Evolutionary conservation across 2,329 filamentous ascomycete species (phyloP), one percentile per base, ranked within the genome.

Genomic region (Paraphaeosphaeria sporulosa): DNA sequence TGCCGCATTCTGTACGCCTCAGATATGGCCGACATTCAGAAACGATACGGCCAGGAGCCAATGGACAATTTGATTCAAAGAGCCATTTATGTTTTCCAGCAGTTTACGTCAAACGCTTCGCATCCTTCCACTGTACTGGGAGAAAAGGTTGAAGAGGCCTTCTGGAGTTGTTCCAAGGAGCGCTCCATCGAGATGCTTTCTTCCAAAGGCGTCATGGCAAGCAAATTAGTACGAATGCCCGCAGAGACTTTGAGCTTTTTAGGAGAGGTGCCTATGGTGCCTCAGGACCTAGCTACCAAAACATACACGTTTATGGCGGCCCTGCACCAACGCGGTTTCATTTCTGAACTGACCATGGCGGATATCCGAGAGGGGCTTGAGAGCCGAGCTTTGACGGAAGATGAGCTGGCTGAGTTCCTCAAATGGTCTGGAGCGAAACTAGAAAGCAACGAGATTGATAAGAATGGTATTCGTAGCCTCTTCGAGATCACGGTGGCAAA

Each of bases 81-180:
- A 74, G 92, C 93, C 15, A 81, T 93, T 19, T 94, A 97, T 73
- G 89, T 90, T 3, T 85, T 95, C 61, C 91, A 92, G 67, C 94
- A 95, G 19, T 99, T 95, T 74, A 92, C 91, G 0, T 96, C 95
- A 67, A 86, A 85, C 40, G 92, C 97, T 71, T 97, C 95, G 1
- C 98, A 96, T 0, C 95, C 95, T 1, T 96, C 91, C 63, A 86
- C 86, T 0, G 86, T 91, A 61, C 91, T 98, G 21, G 92, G 93
- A 0, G 88, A 93, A 71, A 90, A 92, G 62, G 92, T 99, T 55
- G 94, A 97, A 72, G 92, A 97, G 78, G 92, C 93, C 0, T 99
- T 99, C 75, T 99, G 95, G 95, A 96, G 89, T 38, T 94, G 92
- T 64, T 95, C 91, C 71, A 90, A 90, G 64, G 88, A 92, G 2